A percentile compares a stretch with the other conserved stretches of the same genome.
phyloP scores from a whole-genome alignment of 345 rosid genomes.

The Salix udensis region DNA sequence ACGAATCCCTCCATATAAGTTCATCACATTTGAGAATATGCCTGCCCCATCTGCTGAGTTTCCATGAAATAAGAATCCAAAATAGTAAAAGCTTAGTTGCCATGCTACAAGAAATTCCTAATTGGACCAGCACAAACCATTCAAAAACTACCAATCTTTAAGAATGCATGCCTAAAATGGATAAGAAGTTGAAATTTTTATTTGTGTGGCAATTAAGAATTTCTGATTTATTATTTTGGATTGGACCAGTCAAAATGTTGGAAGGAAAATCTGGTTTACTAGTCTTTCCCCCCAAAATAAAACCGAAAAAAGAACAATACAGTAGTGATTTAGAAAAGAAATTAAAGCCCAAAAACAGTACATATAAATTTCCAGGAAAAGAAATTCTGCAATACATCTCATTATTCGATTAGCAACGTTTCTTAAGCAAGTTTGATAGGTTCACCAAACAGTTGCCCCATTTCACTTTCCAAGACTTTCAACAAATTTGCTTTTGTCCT shows the following conservation, averaged over 20 bases:
- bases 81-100: neutral
- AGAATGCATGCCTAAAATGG: too few relatives aligned
- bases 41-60: neutral
- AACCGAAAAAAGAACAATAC: too few relatives aligned
- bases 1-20: neutral
- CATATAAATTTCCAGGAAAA: neutral
- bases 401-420: neutral
- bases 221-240: too few relatives aligned
- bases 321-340: too few relatives aligned
- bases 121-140: neutral
- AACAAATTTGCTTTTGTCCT: slow-evolving; percentile 62
- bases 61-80: neutral
- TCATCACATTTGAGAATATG: neutral
- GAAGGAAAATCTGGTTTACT: too few relatives aligned
- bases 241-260: too few relatives aligned
- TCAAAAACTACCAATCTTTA: neutral
- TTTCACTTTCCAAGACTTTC: slow-evolving; percentile 60
- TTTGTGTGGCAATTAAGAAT: too few relatives aligned
- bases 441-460: slow-evolving; percentile 63
- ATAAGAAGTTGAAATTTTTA: too few relatives aligned
- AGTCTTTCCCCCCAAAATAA: too few relatives aligned
- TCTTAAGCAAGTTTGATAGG: slow-evolving; percentile 55
- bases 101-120: neutral
- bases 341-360: too few relatives aligned
- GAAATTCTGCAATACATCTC: neutral